Evolutionary conservation across 768 basidiomycete genomes (phyloP).

Genomic region (Rhodotorula babjevae): DNA sequence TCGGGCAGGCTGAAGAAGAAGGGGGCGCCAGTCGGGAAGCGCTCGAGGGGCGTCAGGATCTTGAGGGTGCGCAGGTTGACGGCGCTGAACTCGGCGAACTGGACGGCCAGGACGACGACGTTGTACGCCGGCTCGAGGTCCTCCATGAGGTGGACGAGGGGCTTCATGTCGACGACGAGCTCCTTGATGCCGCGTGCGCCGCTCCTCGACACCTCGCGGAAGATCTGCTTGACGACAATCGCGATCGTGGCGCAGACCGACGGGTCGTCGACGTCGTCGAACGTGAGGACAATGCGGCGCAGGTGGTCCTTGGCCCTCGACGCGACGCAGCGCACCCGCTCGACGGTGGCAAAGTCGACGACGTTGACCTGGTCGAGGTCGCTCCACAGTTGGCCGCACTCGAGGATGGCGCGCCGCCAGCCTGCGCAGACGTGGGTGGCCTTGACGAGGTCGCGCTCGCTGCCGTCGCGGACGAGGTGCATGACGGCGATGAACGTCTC

Average conservation of each 20-base stretch:
- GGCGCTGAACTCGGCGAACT: slow-evolving; percentile 30
- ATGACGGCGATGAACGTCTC: slow-evolving; percentile 22
- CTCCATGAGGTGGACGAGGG: not conserved
- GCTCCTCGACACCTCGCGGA: slow-evolving; percentile 17
- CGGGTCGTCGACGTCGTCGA: not conserved
- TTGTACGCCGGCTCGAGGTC: slow-evolving; percentile 7
- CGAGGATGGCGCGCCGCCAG: slow-evolving; percentile 19
- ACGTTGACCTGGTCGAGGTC: slow-evolving; percentile 2
- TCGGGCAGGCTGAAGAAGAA: slow-evolving; percentile 15
- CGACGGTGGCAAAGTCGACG: not conserved
- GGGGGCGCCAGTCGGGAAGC: slow-evolving; percentile 17
- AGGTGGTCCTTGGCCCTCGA: slow-evolving; percentile 5
- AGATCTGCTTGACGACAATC: slow-evolving; percentile 6
- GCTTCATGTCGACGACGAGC: slow-evolving; percentile 6
- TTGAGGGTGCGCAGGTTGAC: slow-evolving; percentile 9
- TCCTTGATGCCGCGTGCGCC: not conserved
- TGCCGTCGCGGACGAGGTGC: not conserved
- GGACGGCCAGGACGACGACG: not conserved
- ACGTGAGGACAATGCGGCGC: not conserved
- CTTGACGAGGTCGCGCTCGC: not conserved
- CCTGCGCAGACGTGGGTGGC: not conserved
- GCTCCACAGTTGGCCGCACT: slow-evolving; percentile 2
- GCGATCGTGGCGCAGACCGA: not conserved
- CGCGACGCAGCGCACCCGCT: slow-evolving; percentile 4
- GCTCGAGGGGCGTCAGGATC: not conserved